Conservation (phyloP, 495 filamentous ascomycete species). For the Annulohypoxylon stygium region DNA sequence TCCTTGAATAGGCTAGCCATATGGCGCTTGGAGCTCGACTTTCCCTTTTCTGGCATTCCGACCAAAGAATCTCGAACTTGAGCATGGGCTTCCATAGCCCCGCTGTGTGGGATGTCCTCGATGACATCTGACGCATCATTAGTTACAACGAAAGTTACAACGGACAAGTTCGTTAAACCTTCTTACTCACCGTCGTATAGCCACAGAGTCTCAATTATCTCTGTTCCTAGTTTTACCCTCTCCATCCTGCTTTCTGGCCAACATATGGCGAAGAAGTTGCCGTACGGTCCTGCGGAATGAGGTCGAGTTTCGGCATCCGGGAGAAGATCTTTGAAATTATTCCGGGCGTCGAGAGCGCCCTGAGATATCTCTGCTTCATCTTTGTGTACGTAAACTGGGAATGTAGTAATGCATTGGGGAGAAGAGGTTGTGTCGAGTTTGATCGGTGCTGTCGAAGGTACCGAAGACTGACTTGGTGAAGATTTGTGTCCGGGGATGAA, state of each 20-base stretch:
- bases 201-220: slow-evolving; percentile 16
- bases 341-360: slow-evolving; percentile 5
- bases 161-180: not conserved
- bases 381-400: slow-evolving; percentile 11
- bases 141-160: not conserved
- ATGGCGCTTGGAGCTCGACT: slow-evolving; percentile 14
- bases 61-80: slow-evolving; percentile 12
- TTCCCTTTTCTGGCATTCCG: slow-evolving; percentile 14
- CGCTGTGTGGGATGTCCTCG: slow-evolving; percentile 12
- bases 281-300: slow-evolving; percentile 11
- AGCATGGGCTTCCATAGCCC: slow-evolving; percentile 10
- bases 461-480: slow-evolving; percentile 6
- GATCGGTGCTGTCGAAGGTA: not conserved
- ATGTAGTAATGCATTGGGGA: slow-evolving; percentile 14
- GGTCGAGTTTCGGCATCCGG: slow-evolving; percentile 9
- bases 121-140: slow-evolving; percentile 8
- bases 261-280: slow-evolving; percentile 15
- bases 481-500: slow-evolving; percentile 12
- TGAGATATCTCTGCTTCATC: slow-evolving; percentile 4
- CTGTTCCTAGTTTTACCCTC: slow-evolving; percentile 10
- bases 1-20: slow-evolving; percentile 13
- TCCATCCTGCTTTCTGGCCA: slow-evolving; percentile 13
- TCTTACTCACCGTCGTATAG: slow-evolving; percentile 7
- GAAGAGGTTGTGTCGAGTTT: slow-evolving; percentile 4
- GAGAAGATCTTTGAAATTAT: slow-evolving; percentile 13